Percentiles rank a stretch among this genome's conserved stretches.
These are phyloP conservation scores for Verticillium dahliae DNA, from an alignment of 2,329 filamentous ascomycete genomes.

Conservation along the genomic window DNA sequence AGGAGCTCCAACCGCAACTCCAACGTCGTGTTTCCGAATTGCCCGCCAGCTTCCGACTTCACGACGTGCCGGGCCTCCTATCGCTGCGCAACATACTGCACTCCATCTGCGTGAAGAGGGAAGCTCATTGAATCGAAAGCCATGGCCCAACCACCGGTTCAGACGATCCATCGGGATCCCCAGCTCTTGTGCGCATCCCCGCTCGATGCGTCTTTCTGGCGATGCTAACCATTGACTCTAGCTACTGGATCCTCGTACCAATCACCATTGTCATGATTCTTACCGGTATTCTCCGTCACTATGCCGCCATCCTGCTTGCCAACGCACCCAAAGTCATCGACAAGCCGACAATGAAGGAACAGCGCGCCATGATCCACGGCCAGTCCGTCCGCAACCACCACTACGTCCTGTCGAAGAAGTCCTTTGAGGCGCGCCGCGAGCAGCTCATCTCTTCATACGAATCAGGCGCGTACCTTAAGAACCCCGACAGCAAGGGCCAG, in stretches of 20 bases:
- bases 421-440: constrained; percentile 76
- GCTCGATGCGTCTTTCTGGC: constrained; percentile 11
- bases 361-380: constrained; percentile 76
- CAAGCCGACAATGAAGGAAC: constrained; percentile 72
- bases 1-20: background rate
- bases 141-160: constrained; percentile 81
- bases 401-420: constrained; percentile 67
- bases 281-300: constrained; percentile 93
- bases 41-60: background rate
- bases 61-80: background rate
- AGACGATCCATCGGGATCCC: constrained; percentile 97
- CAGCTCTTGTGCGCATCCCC: constrained; percentile 75
- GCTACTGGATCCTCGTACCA: constrained; percentile 98
- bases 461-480: constrained; percentile 80
- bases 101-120: background rate
- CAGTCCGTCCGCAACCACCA: constrained; percentile 79
- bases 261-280: constrained; percentile 98
- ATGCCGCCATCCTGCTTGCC: constrained; percentile 87
- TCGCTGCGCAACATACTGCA: background rate
- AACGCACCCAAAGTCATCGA: constrained; percentile 77
- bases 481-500: constrained; percentile 79
- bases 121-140: background rate
- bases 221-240: constrained; percentile 32
- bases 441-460: constrained; percentile 77
- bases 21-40: background rate